phyloP scores from a whole-genome alignment of 306 rosid genomes.

The Vigna angularis region DNA sequence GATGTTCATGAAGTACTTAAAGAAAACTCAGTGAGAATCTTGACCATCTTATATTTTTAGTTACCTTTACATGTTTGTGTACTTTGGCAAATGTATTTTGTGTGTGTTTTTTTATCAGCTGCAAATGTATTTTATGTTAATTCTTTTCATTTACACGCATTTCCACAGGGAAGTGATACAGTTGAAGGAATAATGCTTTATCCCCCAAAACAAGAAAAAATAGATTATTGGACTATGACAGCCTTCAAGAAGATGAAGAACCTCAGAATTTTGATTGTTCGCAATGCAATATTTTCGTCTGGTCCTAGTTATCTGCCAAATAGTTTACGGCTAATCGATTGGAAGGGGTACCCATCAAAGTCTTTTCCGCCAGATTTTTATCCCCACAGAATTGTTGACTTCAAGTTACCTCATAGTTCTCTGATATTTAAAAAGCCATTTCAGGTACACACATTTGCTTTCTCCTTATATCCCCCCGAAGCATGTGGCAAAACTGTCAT shows the following conservation, averaged over 20 bases:
- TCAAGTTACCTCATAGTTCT: slow-evolving; percentile 8
- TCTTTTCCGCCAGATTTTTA: slow-evolving; percentile 13
- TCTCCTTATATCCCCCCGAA: neutral
- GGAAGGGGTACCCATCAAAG: slow-evolving; percentile 28
- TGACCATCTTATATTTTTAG: neutral
- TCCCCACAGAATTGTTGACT: slow-evolving; percentile 3
- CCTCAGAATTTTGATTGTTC: slow-evolving; percentile 35
- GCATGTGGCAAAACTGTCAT: neutral
- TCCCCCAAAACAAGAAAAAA: slow-evolving; percentile 17
- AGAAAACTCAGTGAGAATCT: slow-evolving; percentile 15
- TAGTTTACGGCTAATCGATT: slow-evolving; percentile 23
- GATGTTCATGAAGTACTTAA: slow-evolving; percentile 21
- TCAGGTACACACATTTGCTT: slow-evolving; percentile 10
- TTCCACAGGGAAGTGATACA: slow-evolving; percentile 4
- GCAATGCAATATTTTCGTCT: neutral
- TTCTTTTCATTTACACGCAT: neutral
- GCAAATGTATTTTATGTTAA: neutral
- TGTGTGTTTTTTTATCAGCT: too few species aligned
- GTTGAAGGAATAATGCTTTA: slow-evolving; percentile 46
- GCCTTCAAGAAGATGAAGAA: slow-evolving; percentile 29
- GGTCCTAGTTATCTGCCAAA: slow-evolving; percentile 34
- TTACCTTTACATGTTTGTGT: neutral
- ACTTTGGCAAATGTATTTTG: neutral
- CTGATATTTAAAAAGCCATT: slow-evolving; percentile 12
- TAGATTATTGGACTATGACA: neutral